Evolutionary conservation across 306 rosid species (phyloP), one percentile per base, ranked within the genome.

Genomic region (Vicia sativa): DNA sequence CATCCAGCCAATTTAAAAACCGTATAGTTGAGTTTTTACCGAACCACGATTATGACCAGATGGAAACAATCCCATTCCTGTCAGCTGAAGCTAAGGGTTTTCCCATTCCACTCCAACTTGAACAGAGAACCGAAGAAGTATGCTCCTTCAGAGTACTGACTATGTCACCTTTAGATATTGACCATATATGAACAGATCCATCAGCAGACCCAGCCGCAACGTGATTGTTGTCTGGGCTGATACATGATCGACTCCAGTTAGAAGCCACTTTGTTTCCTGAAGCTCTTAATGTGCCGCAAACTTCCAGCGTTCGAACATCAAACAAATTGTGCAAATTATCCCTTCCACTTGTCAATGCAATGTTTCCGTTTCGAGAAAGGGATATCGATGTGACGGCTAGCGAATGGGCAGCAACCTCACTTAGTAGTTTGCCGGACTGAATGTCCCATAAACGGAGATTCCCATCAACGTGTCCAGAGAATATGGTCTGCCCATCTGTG

Each of bases 201-300:
- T 93, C 99, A 0, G 85, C 89, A 16, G 96, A 95, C 13, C 99
- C 99, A 38, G 97, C 93, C 19, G 99, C 97, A 7, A 95, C 95
- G n/a, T 90, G 78, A 72, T 49, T 87, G 84, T 88, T 96, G 59
- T 95, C 99, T 10, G 99, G 97, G 68, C 99, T 90, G 38, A 95
- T 81, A 78, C 99, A 95, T 9, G 99, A 90, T 48, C 99, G 85
- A 78, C 96, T 95, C 97, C 99, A 95, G 68, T 95, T 95, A 1
- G 99, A 88, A 0, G 97, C 91, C 50, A 88, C 95, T 81, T 88
- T 82, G 75, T 87, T 95, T 49, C 97, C 96, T 0, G 72, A 21
- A 21, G 96, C 96, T 70, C 90, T 81, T 34, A 95, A 73, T 7
- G 97, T 87, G 72, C 96, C 83, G 14, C 97, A 88, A 65, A 93